Conservation (phyloP, 2,329 filamentous ascomycete species). For the Diaporthe sp. region DNA sequence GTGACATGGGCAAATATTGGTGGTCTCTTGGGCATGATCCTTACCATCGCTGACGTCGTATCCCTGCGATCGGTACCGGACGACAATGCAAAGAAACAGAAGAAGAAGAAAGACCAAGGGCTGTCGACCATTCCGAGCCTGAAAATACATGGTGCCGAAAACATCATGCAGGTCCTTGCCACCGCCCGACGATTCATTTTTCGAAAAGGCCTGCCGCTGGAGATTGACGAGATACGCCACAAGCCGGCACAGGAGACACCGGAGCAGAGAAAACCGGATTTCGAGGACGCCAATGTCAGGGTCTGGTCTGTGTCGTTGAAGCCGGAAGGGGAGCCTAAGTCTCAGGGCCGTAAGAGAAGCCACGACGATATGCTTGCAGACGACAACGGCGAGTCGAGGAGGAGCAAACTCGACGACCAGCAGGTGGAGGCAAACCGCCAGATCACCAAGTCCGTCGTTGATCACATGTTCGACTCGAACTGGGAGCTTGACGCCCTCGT, state of each 20-base stretch:
- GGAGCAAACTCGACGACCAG: conserved; percentile 35
- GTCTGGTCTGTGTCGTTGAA: conserved; percentile 83
- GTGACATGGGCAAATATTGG: conserved; percentile 83
- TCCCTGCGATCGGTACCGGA: conserved; percentile 52
- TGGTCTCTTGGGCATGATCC: conserved; percentile 85
- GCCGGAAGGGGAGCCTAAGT: conserved; percentile 44
- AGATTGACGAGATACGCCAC: conserved; percentile 73
- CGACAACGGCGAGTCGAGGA: conserved; percentile 48
- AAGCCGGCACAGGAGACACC: conserved; percentile 53
- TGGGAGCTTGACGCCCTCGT: conserved; percentile 80
- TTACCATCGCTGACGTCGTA: conserved; percentile 82
- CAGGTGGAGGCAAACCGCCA: conserved; percentile 57
- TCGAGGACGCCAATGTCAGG: conserved; percentile 80
- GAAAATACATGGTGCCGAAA: conserved; percentile 83
- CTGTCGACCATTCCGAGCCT: conserved; percentile 54
- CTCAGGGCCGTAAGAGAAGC: conserved; percentile 51
- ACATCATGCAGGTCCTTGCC: conserved; percentile 84
- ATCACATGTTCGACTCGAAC: conserved; percentile 82
- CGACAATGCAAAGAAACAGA: conserved; percentile 56
- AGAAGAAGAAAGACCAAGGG: conserved; percentile 55
- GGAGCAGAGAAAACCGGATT: conserved; percentile 75
- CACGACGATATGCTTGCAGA: conserved; percentile 54
- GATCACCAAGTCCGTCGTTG: conserved; percentile 73
- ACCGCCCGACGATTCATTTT: conserved; percentile 88
- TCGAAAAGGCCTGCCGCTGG: conserved; percentile 82